phyloP scores from a whole-genome alignment of 148 eudicot species.

The Nyssa sinensis region DNA sequence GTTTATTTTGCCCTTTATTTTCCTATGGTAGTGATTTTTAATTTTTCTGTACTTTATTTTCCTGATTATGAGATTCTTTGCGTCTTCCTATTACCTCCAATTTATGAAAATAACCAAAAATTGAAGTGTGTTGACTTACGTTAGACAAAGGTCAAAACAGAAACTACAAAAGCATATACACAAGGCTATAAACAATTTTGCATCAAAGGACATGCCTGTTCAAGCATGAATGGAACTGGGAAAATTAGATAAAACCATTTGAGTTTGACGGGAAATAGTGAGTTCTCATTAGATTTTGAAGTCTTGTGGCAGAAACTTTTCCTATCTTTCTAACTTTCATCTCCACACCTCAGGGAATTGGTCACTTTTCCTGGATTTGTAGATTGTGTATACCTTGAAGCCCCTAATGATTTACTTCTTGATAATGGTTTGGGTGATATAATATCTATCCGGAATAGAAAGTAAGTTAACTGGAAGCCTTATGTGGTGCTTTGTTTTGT shows the following conservation, averaged over 20 bases:
- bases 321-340: slow-evolving; percentile 14
- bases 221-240: no score
- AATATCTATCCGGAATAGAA: slow-evolving; percentile 63
- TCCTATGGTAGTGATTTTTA: neutral
- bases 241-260: no score
- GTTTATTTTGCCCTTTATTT: no score
- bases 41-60: neutral
- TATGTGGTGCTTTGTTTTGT: neutral
- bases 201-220: no score
- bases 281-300: neutral
- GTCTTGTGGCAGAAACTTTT: neutral
- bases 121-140: neutral
- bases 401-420: slow-evolving; percentile 64
- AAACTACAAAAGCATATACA: neutral
- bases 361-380: slow-evolving; percentile 96
- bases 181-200: no score
- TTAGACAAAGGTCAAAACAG: neutral
- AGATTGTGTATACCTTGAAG: slow-evolving; percentile 82
- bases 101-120: no score
- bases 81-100: neutral
- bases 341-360: slow-evolving; percentile 56
- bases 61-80: neutral
- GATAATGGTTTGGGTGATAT: slow-evolving; percentile 88
- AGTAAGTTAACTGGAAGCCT: slow-evolving; percentile 38
- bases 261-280: neutral